Percentiles rank a stretch among this genome's conserved stretches.
These are phyloP conservation scores for Ogataea methanolica DNA, from an alignment of 805 yeast species.

Conservation along the genomic window DNA sequence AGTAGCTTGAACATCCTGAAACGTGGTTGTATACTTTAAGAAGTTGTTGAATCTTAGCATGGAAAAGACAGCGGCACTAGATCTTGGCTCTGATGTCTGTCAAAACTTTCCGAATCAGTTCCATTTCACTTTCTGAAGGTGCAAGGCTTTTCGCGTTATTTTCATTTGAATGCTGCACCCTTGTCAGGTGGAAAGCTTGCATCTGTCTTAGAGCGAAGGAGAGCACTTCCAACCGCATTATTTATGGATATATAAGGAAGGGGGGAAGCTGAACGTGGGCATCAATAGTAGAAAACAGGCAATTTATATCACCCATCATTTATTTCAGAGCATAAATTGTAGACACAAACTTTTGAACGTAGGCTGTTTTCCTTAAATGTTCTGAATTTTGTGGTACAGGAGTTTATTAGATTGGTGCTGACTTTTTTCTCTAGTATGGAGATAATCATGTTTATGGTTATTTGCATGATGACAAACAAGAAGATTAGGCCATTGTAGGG, in stretches of 20 bases:
- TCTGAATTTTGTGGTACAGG: no score
- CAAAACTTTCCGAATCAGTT: conserved; percentile 85
- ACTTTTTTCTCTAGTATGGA: no score
- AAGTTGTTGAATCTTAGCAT: conserved; percentile 91
- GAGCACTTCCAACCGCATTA: conserved; percentile 15
- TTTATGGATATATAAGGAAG: not conserved
- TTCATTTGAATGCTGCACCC: conserved; percentile 82
- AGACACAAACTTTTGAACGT: no score
- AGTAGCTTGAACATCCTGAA: conserved; percentile 92
- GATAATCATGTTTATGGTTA: no score
- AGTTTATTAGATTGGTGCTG: no score
- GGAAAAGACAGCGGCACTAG: conserved; percentile 83
- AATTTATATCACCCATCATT: not conserved
- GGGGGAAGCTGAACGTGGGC: not conserved
- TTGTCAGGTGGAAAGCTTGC: conserved; percentile 49
- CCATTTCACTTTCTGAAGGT: conserved; percentile 53
- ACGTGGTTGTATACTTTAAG: conserved; percentile 83
- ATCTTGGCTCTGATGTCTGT: conserved; percentile 71
- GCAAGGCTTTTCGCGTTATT: conserved; percentile 56
- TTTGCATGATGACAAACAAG: no score
- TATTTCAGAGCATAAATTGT: no score
- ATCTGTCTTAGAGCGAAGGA: conserved; percentile 23
- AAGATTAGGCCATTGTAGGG: no score
- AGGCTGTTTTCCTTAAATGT: no score
- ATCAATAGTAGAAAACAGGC: not conserved